Evolutionary conservation across 371 early-diverging fungal genomes (phyloP).

Genomic region (Conidiobolus incongruus): DNA sequence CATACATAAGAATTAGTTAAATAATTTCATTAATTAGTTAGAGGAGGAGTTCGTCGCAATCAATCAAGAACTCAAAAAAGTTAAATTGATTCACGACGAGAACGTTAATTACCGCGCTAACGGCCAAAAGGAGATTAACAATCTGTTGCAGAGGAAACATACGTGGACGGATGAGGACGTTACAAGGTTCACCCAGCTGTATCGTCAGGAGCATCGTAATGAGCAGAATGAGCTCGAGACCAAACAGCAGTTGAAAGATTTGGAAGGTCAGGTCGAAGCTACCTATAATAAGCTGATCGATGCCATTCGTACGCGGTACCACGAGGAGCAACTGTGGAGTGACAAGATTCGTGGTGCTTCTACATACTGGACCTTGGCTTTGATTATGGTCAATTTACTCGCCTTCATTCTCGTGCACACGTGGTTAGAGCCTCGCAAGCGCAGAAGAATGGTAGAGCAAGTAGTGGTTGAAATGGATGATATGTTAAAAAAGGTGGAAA

Average conservation of each 20-base stretch:
- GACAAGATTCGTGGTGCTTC: slow-evolving; percentile 83
- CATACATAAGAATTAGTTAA: background rate
- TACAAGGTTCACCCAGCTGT: slow-evolving; percentile 61
- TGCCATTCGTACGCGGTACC: slow-evolving; percentile 56
- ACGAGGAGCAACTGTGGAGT: slow-evolving; percentile 89
- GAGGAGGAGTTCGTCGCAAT: slow-evolving; percentile 25
- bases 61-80: slow-evolving; percentile 27
- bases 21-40: background rate
- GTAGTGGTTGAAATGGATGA: slow-evolving; percentile 19
- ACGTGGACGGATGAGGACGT: slow-evolving; percentile 71
- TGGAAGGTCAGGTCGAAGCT: slow-evolving; percentile 42
- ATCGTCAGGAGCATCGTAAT: slow-evolving; percentile 52
- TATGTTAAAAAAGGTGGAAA: no score
- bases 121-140: slow-evolving; percentile 73
- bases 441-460: slow-evolving; percentile 40
- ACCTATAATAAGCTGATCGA: slow-evolving; percentile 36
- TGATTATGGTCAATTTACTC: slow-evolving; percentile 43
- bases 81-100: slow-evolving; percentile 42
- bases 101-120: slow-evolving; percentile 40
- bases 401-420: slow-evolving; percentile 52
- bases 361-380: slow-evolving; percentile 67
- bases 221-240: slow-evolving; percentile 36
- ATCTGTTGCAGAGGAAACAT: slow-evolving; percentile 68
- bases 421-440: slow-evolving; percentile 51
- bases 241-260: slow-evolving; percentile 26